Conservation (phyloP, 306 rosid species). For the Begonia peltatifolia region DNA sequence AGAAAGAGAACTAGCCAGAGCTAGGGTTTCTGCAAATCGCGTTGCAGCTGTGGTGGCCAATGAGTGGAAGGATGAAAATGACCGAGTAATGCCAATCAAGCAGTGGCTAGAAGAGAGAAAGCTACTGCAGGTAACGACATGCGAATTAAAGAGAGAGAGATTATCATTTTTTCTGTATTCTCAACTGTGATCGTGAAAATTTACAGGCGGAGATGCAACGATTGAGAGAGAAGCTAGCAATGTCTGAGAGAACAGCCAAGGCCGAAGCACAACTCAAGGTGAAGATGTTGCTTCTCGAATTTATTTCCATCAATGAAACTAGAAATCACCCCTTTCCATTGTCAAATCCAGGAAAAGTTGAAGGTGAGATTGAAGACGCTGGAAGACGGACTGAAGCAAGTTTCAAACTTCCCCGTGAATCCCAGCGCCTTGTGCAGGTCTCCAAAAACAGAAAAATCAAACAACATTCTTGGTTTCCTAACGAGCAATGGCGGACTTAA, state of each 20-base stretch:
- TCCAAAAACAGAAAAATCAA: slow-evolving; percentile 37
- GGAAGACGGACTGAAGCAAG: slow-evolving; percentile 72
- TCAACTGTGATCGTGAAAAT: not conserved
- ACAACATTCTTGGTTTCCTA: slow-evolving; percentile 53
- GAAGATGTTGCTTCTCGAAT: slow-evolving; percentile 4
- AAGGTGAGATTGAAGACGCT: slow-evolving; percentile 73
- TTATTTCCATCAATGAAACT: not conserved
- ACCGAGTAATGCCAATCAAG: slow-evolving; percentile 85
- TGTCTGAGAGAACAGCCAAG: slow-evolving; percentile 79
- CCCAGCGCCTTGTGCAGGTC: slow-evolving; percentile 19
- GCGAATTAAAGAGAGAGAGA: too few relatives aligned
- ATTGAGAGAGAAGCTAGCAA: slow-evolving; percentile 65
- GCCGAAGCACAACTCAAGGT: slow-evolving; percentile 96
- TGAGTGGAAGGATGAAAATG: slow-evolving; percentile 94
- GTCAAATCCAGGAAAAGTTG: slow-evolving; percentile 51
- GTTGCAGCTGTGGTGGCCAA: slow-evolving; percentile 75
- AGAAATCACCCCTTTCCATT: too few relatives aligned
- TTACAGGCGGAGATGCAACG: slow-evolving; percentile 83
- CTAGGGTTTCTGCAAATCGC: slow-evolving; percentile 69
- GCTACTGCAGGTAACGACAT: slow-evolving; percentile 43
- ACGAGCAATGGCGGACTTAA: slow-evolving; percentile 43
- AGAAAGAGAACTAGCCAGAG: slow-evolving; percentile 84
- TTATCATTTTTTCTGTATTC: too few relatives aligned
- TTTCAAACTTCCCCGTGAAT: slow-evolving; percentile 22
- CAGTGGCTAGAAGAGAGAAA: slow-evolving; percentile 96